Conservation (phyloP, 2,329 filamentous ascomycete genomes). For the Penicillium sp. region DNA sequence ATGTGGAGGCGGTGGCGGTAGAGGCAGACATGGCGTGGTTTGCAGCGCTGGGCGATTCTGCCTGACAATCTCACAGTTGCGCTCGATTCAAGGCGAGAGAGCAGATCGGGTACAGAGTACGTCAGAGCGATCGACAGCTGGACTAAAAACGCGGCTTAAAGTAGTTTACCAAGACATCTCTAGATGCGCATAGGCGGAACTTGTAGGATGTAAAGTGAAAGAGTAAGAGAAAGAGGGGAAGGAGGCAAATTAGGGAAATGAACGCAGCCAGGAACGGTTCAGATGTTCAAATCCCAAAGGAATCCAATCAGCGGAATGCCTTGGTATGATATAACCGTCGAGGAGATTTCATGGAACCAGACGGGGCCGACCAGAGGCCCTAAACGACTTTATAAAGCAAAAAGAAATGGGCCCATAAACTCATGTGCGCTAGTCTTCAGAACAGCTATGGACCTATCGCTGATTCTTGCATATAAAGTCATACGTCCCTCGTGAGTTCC, state of each 20-base stretch:
- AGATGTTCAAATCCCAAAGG: neutral
- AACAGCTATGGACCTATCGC: neutral
- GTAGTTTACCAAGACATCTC: neutral
- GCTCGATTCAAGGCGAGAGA: neutral
- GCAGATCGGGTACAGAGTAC: neutral
- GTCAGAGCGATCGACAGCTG: constrained; percentile 14
- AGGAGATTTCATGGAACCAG: neutral
- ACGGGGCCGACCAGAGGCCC: neutral
- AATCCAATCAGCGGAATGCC: neutral
- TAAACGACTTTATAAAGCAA: neutral
- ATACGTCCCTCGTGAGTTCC: neutral
- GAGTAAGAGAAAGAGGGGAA: neutral
- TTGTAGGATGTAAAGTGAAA: neutral
- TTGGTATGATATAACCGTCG: neutral
- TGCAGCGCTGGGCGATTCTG: neutral
- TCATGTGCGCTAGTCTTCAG: neutral
- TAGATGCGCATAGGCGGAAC: neutral
- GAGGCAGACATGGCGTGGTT: constrained; percentile 30
- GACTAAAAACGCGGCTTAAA: constrained; percentile 5
- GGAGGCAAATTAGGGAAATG: neutral
- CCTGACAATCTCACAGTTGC: neutral
- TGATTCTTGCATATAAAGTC: neutral
- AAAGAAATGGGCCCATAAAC: neutral
- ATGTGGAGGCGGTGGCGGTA: constrained; percentile 39
- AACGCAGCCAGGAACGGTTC: neutral